Percentiles rank a stretch among this genome's conserved stretches.
Conservation (phyloP, 2,329 filamentous ascomycete genomes). For the Aspergillus aculeatus region DNA sequence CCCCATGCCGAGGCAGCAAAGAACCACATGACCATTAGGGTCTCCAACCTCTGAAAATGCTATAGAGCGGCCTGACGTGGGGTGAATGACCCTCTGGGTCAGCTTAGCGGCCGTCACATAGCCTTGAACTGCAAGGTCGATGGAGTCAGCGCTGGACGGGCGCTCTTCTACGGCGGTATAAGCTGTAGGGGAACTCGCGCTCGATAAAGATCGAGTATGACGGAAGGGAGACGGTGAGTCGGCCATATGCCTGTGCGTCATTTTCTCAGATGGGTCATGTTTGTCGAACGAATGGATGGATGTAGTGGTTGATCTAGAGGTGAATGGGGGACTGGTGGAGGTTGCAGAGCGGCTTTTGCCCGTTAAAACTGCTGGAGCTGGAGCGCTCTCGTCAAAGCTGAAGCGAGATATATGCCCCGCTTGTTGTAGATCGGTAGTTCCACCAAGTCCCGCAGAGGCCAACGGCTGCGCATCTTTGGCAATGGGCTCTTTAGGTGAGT, state of each 20-base stretch:
- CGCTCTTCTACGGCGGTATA: conserved; percentile 63
- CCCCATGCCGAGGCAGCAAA: conserved; percentile 97
- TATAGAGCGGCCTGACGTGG: conserved; percentile 80
- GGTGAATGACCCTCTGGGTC: conserved; percentile 83
- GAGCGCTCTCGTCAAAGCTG: conserved; percentile 61
- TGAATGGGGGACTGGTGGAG: conserved; percentile 26
- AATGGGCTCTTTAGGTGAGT: conserved; percentile 16
- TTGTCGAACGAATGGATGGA: conserved; percentile 31
- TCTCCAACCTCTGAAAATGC: conserved; percentile 97
- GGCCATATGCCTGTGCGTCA: conserved; percentile 28
- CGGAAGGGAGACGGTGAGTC: conserved; percentile 29
- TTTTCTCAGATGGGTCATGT: conserved; percentile 28
- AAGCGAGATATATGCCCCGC: conserved; percentile 10
- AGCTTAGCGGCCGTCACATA: conserved; percentile 81
- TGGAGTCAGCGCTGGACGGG: conserved; percentile 76
- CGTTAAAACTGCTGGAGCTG: conserved; percentile 67
- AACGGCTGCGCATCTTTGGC: conserved; percentile 18
- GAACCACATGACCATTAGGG: conserved; percentile 83
- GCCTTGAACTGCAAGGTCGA: conserved; percentile 81
- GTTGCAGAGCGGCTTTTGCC: conserved; percentile 46
- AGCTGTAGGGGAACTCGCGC: conserved; percentile 39
- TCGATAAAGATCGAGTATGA: conserved; percentile 41
- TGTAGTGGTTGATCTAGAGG: conserved; percentile 28
- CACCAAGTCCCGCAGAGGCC: conserved; percentile 3
- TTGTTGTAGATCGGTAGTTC: conserved; percentile 11